These are phyloP conservation scores for Westerdykella aurantiaca DNA, from an alignment of 2,329 filamentous ascomycete species.

Conservation along the genomic window DNA sequence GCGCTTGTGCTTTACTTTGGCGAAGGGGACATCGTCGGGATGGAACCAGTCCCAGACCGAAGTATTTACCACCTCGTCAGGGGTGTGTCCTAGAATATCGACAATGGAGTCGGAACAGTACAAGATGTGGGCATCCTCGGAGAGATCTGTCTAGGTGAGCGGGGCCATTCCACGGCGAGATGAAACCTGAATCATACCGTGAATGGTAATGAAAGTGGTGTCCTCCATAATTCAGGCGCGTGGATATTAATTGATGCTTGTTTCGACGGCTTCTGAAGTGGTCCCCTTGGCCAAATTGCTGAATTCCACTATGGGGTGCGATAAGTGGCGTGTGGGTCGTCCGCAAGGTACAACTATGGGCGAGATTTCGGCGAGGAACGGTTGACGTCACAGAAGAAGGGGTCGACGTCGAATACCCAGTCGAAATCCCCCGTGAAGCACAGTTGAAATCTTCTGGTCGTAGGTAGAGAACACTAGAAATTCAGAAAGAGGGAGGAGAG, in stretches of 20 bases:
- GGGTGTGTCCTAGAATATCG: slow-evolving; percentile 75
- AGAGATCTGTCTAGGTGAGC: slow-evolving; percentile 54
- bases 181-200: slow-evolving; percentile 53
- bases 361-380: too few species aligned
- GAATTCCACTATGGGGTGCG: too few species aligned
- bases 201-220: slow-evolving; percentile 86
- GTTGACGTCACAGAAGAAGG: too few species aligned
- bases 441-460: too few species aligned
- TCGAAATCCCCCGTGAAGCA: too few species aligned
- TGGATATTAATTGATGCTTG: too few species aligned
- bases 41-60: slow-evolving; percentile 86
- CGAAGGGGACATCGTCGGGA: slow-evolving; percentile 71
- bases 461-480: too few species aligned
- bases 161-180: slow-evolving; percentile 4
- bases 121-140: slow-evolving; percentile 68
- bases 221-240: slow-evolving; percentile 51
- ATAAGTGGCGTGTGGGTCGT: too few species aligned
- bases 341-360: too few species aligned
- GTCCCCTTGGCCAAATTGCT: not conserved
- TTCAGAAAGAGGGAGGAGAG: too few species aligned
- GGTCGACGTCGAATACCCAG: too few species aligned
- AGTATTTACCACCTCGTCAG: slow-evolving; percentile 67
- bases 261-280: too few species aligned
- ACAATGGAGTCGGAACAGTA: slow-evolving; percentile 79
- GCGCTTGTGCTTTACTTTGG: slow-evolving; percentile 64